Base-by-base conservation (phyloP, 345 rosid genomes). In the Sonneratia alba region DNA sequence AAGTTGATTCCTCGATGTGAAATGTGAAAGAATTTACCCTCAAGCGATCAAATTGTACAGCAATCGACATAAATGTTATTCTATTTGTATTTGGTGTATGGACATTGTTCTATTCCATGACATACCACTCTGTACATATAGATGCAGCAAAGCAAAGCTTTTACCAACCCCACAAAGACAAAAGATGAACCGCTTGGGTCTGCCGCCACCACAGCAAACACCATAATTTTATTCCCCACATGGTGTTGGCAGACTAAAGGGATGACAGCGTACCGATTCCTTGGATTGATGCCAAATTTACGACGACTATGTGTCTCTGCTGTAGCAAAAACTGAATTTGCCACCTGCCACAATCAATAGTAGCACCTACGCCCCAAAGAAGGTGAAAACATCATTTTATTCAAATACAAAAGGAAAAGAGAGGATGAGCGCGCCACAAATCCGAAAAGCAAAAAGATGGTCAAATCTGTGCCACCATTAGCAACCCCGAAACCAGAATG, bases 381-480 rank as follows among this genome's bases (percentile, higher is more conserved):
- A 37, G 45, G 48, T 8, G 32, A 53, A 53, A 42, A 45, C 27
- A n/a, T 27, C 16, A 62, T 11, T 45, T 32, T 16, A 53, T 45
- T 22, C 65, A 47, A 68, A 36, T n/a, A 49, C 22, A 38, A 40
- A 6, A 69, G 24, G 42, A 36, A 7, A 47, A 4, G 42, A 21
- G 45, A 42, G 21, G 61, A 67, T 4, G 42, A 1, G 5, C 14
- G 1, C 87, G 86, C 98, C 93, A 87, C 96, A 69, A 87, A 91
- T 38, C 75, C 70, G 51, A 85, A 68, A 59, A 89, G 89, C 66
- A 91, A 67, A 92, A 96, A 89, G 27, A 87, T 77, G 42, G 85
- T 83, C 68, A 89, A 55, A 69, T 93, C 90, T 21, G 79, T 63
- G 51, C 95, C 93, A 74, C 97, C 96, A 82, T 91, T 89, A 1